Base-by-base conservation (phyloP, 2,329 filamentous ascomycete genomes). In the Penicillium freii region DNA sequence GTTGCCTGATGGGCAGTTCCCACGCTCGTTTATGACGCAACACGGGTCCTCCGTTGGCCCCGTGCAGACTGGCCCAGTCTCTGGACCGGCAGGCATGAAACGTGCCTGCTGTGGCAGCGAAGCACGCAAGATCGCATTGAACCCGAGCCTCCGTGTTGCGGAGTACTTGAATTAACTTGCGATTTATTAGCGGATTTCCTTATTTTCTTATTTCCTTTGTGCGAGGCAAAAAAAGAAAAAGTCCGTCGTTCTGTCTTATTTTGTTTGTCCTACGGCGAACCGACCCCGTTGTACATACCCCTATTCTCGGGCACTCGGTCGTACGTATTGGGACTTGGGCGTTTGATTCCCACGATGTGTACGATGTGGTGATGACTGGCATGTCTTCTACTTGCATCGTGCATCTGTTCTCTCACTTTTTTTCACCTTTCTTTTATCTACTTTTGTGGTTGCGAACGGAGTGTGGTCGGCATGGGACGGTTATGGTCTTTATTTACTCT, bases 61-160 rank as follows among this genome's bases (percentile, higher is more conserved):
- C 58, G 60, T 4, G 61, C 58, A 15, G 51, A 62, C 60, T 46
- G 58, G 66, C 38, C 63, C 68, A n/a, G 62, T 76, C 19, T 70
- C 73, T 40, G 69, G 69, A n/a, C 69, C 70, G 4, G 70, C 66
- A 10, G 72, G 73, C 45, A 72, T 74, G 69, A 77, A 77, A 61
- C 73, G 75, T 46, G 72, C 74, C 34, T 76, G 75, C 65, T 76
- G 75, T 54, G 74, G 72, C 38, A 73, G 69, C 46, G 73, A 76
- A 64, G 71, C 71, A 39, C 63, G 66, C 49, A 73, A 73, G 62
- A 57, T 74, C 50, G 71, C 71, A n/a, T 56, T 73, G 19, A 69
- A 72, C 56, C 69, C 71, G n/a, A 64, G 62, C 43, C 57, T 73
- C 51, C 71, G 71, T 34, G 54, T 57, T 47, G 66, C 67, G 29